Evolutionary conservation across 192 early-diverging fungal genomes (phyloP).

Genomic region (Phlyctochytrium planicorne): DNA sequence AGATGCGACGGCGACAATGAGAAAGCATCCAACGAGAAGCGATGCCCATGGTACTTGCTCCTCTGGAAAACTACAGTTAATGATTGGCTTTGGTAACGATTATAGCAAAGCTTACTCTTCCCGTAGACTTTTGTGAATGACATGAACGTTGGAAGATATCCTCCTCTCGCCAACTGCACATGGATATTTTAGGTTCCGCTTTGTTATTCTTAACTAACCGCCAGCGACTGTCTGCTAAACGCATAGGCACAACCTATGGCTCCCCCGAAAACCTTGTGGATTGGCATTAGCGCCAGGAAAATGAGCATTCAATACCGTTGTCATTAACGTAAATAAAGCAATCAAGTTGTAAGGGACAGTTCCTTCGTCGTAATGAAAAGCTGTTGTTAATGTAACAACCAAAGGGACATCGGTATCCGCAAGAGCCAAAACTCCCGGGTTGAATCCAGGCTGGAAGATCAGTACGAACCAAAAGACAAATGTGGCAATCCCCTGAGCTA

Average conservation of each 20-base stretch:
- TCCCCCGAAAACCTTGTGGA: not conserved
- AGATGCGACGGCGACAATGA: not conserved
- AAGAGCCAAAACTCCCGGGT: slow-evolving; percentile 5
- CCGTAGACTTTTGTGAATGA: not conserved
- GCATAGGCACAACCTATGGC: slow-evolving; percentile 1
- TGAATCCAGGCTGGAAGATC: not conserved
- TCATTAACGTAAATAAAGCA: no score
- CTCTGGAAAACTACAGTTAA: no score
- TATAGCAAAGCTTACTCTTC: slow-evolving; percentile 11
- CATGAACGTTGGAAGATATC: slow-evolving; percentile 14
- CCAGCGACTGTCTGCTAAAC: slow-evolving; percentile 10
- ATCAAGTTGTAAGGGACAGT: no score
- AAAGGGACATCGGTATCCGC: not conserved
- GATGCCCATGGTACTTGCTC: slow-evolving; percentile 14
- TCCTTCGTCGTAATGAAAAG: no score
- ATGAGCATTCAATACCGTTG: no score
- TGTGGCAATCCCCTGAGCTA: not conserved
- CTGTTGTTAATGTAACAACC: no score
- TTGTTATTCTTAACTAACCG: not conserved
- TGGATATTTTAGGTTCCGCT: not conserved
- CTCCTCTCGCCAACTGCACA: slow-evolving; percentile 15
- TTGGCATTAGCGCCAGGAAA: not conserved
- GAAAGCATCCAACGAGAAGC: slow-evolving; percentile 15
- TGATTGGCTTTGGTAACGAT: no score
- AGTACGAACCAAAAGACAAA: slow-evolving; percentile 8